Evolutionary conservation across 768 basidiomycete genomes (phyloP).

Genomic region (Rhodotorula kratochvilovae): DNA sequence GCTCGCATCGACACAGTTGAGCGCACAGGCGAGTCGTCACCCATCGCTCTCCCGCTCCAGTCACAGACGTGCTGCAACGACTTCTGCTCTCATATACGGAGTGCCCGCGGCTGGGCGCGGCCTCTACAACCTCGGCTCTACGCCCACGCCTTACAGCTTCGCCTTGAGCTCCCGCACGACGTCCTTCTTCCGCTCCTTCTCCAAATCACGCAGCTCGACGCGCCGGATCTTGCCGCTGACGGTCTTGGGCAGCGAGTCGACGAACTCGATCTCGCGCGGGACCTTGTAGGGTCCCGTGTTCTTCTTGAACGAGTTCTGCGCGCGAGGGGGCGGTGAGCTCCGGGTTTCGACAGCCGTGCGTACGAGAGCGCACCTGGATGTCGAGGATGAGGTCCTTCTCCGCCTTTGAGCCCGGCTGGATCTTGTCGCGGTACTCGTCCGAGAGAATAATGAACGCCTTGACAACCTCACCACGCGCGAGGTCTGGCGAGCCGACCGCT

Average conservation of each 20-base stretch:
- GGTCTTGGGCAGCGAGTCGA: conserved; percentile 31
- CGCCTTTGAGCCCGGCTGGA: not conserved
- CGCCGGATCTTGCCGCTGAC: conserved; percentile 35
- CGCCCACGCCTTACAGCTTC: conserved; percentile 7
- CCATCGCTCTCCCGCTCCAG: no score
- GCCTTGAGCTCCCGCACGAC: conserved; percentile 18
- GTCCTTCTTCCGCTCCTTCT: conserved; percentile 33
- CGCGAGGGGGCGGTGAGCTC: no score
- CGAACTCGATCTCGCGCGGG: conserved; percentile 28
- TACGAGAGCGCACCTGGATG: conserved; percentile 9
- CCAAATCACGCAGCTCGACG: conserved; percentile 29
- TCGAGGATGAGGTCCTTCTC: conserved; percentile 17
- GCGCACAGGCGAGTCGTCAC: no score
- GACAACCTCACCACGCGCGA: conserved; percentile 26
- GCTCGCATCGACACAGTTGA: no score
- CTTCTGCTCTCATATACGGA: no score
- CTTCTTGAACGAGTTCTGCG: conserved; percentile 19
- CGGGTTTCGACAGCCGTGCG: no score
- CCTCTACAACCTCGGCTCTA: not conserved
- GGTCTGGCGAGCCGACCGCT: conserved; percentile 34
- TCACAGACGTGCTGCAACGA: no score
- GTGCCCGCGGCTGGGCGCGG: no score
- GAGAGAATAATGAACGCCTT: conserved; percentile 36
- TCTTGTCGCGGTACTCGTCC: conserved; percentile 22
- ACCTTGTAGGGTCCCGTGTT: conserved; percentile 35